A percentile compares a stretch with the other conserved stretches of the same genome.
These are phyloP conservation scores for Royoungia palumana DNA, from an alignment of 768 basidiomycete species.

Conservation along the genomic window DNA sequence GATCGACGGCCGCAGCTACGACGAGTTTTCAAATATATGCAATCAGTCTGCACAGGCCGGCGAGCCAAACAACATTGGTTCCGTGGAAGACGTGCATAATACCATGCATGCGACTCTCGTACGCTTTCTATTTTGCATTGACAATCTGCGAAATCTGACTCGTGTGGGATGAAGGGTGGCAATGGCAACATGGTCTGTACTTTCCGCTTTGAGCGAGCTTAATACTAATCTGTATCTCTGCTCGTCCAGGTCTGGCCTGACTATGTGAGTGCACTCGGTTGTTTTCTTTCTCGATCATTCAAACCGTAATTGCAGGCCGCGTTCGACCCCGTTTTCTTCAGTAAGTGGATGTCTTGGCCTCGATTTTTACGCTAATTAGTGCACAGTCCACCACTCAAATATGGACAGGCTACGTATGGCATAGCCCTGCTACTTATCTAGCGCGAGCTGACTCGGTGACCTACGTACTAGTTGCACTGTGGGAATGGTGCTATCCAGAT, in stretches of 20 bases:
- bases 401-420: constrained; percentile 23
- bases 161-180: constrained; percentile 14
- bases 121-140: background rate
- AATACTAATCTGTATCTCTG: background rate
- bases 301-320: constrained; percentile 14
- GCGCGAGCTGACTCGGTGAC: background rate
- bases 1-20: constrained; percentile 17
- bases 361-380: background rate
- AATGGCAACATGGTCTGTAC: constrained; percentile 28
- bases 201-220: background rate
- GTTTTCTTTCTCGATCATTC: background rate
- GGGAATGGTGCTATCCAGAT: constrained; percentile 29
- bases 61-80: constrained; percentile 9
- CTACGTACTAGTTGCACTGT: constrained; percentile 23
- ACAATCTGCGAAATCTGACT: background rate
- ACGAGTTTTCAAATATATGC: constrained; percentile 26
- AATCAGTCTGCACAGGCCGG: constrained; percentile 16
- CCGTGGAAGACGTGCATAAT: constrained; percentile 24
- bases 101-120: constrained; percentile 18
- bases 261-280: constrained; percentile 16
- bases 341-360: constrained; percentile 7
- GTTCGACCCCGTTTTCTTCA: constrained; percentile 27
- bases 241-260: constrained; percentile 16
- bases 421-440: too few relatives aligned
- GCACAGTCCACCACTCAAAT: constrained; percentile 24